Percentiles rank a stretch among this genome's conserved stretches.
Evolutionary conservation across 2,329 filamentous ascomycete genomes (phyloP).

Genomic region (Nakataea oryzae): DNA sequence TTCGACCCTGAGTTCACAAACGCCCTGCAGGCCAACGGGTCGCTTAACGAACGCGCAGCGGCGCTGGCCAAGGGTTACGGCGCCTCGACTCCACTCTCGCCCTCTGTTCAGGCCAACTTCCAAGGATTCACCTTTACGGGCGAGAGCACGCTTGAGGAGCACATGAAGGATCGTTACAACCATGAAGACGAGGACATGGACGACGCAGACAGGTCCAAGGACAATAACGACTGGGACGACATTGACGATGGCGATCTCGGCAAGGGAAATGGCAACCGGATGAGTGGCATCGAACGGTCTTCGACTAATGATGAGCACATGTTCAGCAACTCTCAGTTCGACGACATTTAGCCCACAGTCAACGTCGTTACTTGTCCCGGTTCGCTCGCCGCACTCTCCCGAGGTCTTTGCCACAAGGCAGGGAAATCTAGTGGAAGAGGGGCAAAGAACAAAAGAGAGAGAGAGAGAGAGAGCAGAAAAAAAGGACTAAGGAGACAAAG

Average conservation of each 20-base stretch:
- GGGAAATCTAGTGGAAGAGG: not conserved
- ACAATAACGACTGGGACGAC: constrained; percentile 49
- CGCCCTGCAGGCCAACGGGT: constrained; percentile 75
- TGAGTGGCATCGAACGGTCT: constrained; percentile 53
- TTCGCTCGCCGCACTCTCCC: not conserved
- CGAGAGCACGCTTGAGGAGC: constrained; percentile 85
- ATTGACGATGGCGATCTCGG: constrained; percentile 37
- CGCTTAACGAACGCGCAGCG: constrained; percentile 82
- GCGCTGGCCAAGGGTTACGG: constrained; percentile 77
- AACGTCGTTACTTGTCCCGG: not conserved
- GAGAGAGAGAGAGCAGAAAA: not conserved
- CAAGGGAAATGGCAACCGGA: constrained; percentile 41
- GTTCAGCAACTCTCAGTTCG: constrained; percentile 53
- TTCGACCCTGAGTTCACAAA: constrained; percentile 99
- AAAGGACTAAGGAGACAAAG: too few species aligned
- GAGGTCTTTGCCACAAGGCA: not conserved
- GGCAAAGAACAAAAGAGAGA: not conserved
- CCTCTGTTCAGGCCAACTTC: constrained; percentile 95
- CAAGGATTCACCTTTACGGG: constrained; percentile 99
- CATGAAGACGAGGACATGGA: constrained; percentile 49
- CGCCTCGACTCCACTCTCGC: constrained; percentile 84
- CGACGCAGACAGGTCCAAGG: constrained; percentile 31
- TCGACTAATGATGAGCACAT: constrained; percentile 50
- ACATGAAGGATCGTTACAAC: constrained; percentile 48
- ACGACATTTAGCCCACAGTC: constrained; percentile 34